Base-by-base conservation (phyloP, 148 eudicot species). In the Bassia scoparia region DNA sequence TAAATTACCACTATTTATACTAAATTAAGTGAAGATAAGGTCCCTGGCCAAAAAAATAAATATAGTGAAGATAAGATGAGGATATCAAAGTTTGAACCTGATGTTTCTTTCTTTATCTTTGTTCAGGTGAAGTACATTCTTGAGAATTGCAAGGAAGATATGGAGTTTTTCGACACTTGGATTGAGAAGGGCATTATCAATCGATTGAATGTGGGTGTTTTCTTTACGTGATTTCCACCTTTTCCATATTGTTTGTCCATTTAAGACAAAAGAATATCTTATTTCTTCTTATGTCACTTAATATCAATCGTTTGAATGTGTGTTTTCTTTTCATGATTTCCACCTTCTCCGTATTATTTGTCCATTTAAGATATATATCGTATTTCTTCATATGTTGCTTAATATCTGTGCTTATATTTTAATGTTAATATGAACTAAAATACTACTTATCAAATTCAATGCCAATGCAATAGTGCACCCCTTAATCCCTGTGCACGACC, bases 91-190 rank as follows among this genome's bases (percentile, higher is more conserved):
- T n/a, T 50, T 75, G 63, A 58, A 53, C 6, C 44, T 52, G 38
- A 50, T 56, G 68, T 56, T n/a, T 35, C 68, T 20, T 67, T 30
- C 20, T 38, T 63, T 34, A 63, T 62, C 60, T 55, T 14, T 74
- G 21, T 81, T 67, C 72, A 95, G 99, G 99, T 95, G 76, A 87
- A 88, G 79, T 80, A 90, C 72, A 70, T 95, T 70, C 94, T 95
- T 76, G 99, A 95, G 64, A 88, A 90, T 76, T 95, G 99, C 89
- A 85, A 92, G 84, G 99, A 95, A 83, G 99, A 95, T 88, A 91
- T 95, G 99, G 92, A 88, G 81, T 95, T 95, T 85, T 92, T 92
- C 79, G 78, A 95, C 79, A 88, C 88, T 31, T 92, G 99, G 99
- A 89, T 92, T 81, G 99, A 95, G 88, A 90, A 95, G 81, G 99